Conservation (phyloP, 139 green algal genomes). For the Ettlia oleoabundans region DNA sequence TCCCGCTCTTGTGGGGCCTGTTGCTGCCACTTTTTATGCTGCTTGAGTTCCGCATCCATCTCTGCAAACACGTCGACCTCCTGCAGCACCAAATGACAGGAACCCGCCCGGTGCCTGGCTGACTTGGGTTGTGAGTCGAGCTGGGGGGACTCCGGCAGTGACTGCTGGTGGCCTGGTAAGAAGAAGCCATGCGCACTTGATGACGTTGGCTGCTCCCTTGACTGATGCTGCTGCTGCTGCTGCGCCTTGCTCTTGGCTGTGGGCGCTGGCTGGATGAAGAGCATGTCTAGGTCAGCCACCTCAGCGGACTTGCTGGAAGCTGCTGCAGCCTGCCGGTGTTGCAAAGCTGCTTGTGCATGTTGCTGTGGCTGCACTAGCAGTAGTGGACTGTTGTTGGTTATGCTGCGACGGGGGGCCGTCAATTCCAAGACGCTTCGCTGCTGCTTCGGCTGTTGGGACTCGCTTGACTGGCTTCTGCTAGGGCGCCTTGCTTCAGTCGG, state of each 20-base stretch:
- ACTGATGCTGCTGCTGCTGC: neutral
- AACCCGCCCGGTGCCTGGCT: neutral
- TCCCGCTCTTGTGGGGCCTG: neutral
- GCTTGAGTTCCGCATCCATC: neutral
- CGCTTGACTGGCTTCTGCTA: too few species aligned
- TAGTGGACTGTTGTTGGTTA: too few species aligned
- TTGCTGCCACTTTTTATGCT: neutral
- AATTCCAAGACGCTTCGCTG: too few species aligned
- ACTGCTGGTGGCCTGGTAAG: too few species aligned
- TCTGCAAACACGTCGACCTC: constrained; percentile 15
- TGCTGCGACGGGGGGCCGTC: too few species aligned
- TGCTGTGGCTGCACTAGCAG: too few species aligned
- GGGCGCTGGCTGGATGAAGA: neutral
- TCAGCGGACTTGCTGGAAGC: neutral
- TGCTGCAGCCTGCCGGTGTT: neutral
- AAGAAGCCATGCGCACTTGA: neutral
- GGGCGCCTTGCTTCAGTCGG: too few species aligned
- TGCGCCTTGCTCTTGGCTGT: neutral
- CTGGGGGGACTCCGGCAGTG: neutral
- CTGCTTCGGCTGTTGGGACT: too few species aligned
- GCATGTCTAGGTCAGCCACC: neutral
- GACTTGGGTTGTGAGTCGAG: neutral
- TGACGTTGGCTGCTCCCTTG: neutral
- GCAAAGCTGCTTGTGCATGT: neutral
- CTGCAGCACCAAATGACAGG: neutral